These are phyloP conservation scores for Ilex aquifolium DNA, from an alignment of 257 asterid species.

Conservation along the genomic window DNA sequence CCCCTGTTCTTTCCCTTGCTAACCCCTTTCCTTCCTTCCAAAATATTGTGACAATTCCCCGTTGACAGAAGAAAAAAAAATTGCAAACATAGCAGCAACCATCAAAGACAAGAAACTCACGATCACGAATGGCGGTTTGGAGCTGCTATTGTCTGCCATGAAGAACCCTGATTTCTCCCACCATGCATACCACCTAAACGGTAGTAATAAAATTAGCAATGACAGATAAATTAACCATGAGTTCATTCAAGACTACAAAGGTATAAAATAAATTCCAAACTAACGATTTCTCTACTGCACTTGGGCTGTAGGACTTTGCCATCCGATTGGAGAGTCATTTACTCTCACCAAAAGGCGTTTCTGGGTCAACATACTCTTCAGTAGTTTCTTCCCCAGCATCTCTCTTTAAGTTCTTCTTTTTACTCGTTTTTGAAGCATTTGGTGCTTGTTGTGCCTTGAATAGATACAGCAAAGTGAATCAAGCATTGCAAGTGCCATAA, in stretches of 20 bases:
- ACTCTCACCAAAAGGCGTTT: slow-evolving; percentile 70
- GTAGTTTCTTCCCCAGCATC: slow-evolving; percentile 67
- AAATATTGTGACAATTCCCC: no score
- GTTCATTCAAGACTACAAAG: neutral
- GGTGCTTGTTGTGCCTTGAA: slow-evolving; percentile 62
- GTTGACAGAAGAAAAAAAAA: no score
- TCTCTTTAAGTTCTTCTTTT: slow-evolving; percentile 63
- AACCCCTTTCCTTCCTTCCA: no score
- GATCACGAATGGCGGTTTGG: slow-evolving; percentile 75
- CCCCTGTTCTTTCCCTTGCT: no score
- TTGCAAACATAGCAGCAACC: no score
- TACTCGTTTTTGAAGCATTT: slow-evolving; percentile 49
- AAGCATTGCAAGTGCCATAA: neutral
- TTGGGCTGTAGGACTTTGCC: slow-evolving; percentile 81
- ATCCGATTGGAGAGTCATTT: slow-evolving; percentile 67
- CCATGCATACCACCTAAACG: slow-evolving; percentile 90
- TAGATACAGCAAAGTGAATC: neutral
- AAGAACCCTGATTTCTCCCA: slow-evolving; percentile 90
- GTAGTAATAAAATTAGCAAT: slow-evolving; percentile 6
- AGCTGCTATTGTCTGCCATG: slow-evolving; percentile 73
- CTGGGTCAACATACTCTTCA: slow-evolving; percentile 79
- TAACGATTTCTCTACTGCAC: slow-evolving; percentile 79
- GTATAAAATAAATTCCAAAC: slow-evolving; percentile 14
- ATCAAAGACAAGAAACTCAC: slow-evolving; percentile 45
- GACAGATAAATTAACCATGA: neutral